Conservation (phyloP, 169 alveolate species). For the Sarcocystis neurona region DNA sequence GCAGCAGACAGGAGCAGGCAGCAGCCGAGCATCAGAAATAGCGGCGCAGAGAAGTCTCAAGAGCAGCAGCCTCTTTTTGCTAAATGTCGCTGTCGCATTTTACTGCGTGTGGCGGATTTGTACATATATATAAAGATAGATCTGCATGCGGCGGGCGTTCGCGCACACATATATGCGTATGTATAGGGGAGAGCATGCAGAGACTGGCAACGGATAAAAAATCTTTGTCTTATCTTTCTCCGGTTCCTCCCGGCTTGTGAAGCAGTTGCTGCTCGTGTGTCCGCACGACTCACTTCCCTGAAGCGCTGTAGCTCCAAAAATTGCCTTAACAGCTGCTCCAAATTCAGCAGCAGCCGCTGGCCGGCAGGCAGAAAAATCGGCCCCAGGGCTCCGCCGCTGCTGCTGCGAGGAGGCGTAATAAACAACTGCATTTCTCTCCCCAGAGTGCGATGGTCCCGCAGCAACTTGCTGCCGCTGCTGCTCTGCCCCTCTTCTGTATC, state of each 20-base stretch:
- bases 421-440: conserved; percentile 62
- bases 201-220: background rate
- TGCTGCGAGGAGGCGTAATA: conserved; percentile 28
- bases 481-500: too few species aligned
- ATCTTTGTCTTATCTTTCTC: too few species aligned
- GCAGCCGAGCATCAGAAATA: too few species aligned
- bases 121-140: background rate
- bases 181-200: background rate
- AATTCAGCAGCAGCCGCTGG: conserved; percentile 14
- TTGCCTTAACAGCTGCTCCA: conserved; percentile 30
- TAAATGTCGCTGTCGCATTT: background rate
- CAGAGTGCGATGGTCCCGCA: conserved; percentile 25
- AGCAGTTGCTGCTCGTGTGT: background rate
- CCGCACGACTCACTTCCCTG: conserved; percentile 37
- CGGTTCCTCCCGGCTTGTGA: too few species aligned
- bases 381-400: conserved; percentile 41
- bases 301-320: conserved; percentile 27
- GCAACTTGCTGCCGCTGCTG: background rate
- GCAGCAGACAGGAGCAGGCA: too few species aligned
- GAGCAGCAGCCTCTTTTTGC: background rate
- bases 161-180: background rate
- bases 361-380: conserved; percentile 61
- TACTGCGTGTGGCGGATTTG: background rate
- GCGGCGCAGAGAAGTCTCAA: background rate
- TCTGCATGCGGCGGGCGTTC: background rate